phyloP scores from a whole-genome alignment of 805 yeast genomes.

The Hanseniaspora lachancei region DNA sequence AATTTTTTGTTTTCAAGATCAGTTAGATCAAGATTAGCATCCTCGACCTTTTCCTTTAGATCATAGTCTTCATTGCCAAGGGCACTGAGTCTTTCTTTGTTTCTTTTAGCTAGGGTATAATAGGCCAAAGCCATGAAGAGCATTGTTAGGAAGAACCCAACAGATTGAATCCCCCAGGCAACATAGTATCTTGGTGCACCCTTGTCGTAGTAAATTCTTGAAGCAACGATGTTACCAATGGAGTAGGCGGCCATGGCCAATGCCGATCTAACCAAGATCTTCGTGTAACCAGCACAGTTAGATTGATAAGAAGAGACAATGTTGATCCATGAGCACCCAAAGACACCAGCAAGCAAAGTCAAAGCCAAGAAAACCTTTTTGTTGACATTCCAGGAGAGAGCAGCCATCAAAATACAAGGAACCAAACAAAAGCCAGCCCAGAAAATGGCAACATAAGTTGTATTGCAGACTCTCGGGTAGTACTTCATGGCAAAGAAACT shows the following conservation, averaged over 20 bases:
- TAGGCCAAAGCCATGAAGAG: constrained; percentile 28
- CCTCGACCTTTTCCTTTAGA: constrained; percentile 24
- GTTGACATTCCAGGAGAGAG: constrained; percentile 29
- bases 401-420: constrained; percentile 32
- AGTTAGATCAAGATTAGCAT: constrained; percentile 38
- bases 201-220: constrained; percentile 36
- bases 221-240: constrained; percentile 34
- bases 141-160: constrained; percentile 28
- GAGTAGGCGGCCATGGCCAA: constrained; percentile 31
- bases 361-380: constrained; percentile 28
- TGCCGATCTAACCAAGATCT: constrained; percentile 31
- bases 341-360: constrained; percentile 22
- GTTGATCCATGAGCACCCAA: constrained; percentile 24
- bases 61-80: constrained; percentile 17
- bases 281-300: constrained; percentile 32
- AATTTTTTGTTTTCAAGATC: constrained; percentile 39
- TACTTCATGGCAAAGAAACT: constrained; percentile 21
- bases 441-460: constrained; percentile 23
- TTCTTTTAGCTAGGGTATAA: constrained; percentile 30
- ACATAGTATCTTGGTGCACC: constrained; percentile 31
- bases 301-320: constrained; percentile 18
- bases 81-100: constrained; percentile 24
- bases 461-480: constrained; percentile 15
- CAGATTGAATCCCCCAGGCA: constrained; percentile 39
- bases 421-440: constrained; percentile 29